These are phyloP conservation scores for Metschnikowia reukaufii DNA, from an alignment of 805 yeast species.

Conservation along the genomic window DNA sequence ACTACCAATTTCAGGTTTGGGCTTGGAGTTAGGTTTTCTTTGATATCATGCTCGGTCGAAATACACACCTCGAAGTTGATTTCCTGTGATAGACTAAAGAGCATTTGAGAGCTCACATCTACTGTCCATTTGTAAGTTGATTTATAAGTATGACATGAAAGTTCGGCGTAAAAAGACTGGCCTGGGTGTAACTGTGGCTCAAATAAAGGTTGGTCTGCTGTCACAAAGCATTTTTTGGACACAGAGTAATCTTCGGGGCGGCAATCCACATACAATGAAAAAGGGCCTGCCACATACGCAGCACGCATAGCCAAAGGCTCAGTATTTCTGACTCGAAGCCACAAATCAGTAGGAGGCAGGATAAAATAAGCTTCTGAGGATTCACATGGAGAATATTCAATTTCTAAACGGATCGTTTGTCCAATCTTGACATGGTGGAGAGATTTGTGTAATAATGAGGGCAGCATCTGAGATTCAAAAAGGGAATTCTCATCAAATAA, in stretches of 20 bases:
- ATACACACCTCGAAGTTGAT: constrained; percentile 65
- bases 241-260: constrained; percentile 64
- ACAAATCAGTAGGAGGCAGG: constrained; percentile 31
- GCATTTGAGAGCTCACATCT: constrained; percentile 77
- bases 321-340: constrained; percentile 63
- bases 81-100: constrained; percentile 68
- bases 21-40: constrained; percentile 30
- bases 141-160: constrained; percentile 64
- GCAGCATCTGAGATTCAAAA: constrained; percentile 4
- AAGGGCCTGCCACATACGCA: constrained; percentile 88
- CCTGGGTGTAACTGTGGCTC: constrained; percentile 74
- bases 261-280: constrained; percentile 78
- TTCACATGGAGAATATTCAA: constrained; percentile 17
- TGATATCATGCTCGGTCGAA: constrained; percentile 18
- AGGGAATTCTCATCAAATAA: background rate
- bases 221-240: constrained; percentile 51
- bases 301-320: constrained; percentile 78
- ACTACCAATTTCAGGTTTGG: constrained; percentile 42
- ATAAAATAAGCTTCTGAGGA: constrained; percentile 18
- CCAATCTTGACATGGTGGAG: constrained; percentile 18
- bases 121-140: constrained; percentile 68
- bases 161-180: constrained; percentile 57
- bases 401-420: constrained; percentile 17
- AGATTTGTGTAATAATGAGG: constrained; percentile 17
- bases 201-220: constrained; percentile 75